Evolutionary conservation across 805 yeast species (phyloP), one percentile per base, ranked within the genome.

Genomic region (Candida coquimbonensis): DNA sequence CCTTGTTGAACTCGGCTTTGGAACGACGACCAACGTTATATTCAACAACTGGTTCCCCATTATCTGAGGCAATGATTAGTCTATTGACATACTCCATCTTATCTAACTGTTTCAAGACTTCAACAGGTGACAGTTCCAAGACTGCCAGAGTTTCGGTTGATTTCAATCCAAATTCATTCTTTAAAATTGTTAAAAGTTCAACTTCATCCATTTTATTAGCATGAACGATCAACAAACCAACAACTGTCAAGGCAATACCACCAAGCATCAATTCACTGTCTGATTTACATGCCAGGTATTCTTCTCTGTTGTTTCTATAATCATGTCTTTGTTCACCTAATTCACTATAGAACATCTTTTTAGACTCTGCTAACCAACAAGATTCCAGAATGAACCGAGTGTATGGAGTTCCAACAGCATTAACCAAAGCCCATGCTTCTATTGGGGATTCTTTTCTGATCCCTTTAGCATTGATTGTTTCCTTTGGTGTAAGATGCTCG

Each of bases 161-260:
- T 1, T 38, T 36, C 5, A 63, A 13, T 4, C 59, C 63, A 34
- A 68, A 67, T 17, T 74, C 72, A 19, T 55, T 59, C 46, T 60
- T 53, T 53, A 75, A 61, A 1, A 70, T 67, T 46, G 65, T 50
- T 34, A 74, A 36, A 42, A 75, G 62, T 48, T 66, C 71, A 9
- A 59, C 69, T 43, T 75, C 77, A 38, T 67, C 71, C 40, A 63
- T 51, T 42, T 56, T 61, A 37, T 63, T 62, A 7, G 51, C 48
- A 9, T 53, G 49, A 1, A 63, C 51, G 4, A 59, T 51, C 5
- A 63, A 47, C 7, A 59, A 35, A 19, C 55, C 50, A 1, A 60
- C 24, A 9, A 60, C 43, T 1, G 58, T 46, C 14, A 60, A 29
- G 1, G 53, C 47, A 0, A 62, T 32, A 0, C 63, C 65, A 27